phyloP scores from a whole-genome alignment of 495 filamentous ascomycete species.

The Aspergillus wentii region DNA sequence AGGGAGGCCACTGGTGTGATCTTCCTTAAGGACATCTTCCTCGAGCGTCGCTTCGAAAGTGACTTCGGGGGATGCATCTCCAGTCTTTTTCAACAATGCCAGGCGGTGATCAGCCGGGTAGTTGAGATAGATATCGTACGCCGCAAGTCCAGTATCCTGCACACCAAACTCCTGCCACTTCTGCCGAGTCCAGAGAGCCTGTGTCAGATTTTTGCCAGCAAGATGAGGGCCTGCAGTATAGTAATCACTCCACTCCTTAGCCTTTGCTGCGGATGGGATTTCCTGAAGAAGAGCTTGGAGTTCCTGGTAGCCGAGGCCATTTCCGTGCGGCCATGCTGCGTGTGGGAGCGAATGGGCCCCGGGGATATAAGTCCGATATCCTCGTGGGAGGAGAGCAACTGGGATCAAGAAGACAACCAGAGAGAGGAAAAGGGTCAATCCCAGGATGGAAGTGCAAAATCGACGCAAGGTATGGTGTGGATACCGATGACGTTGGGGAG shows the following conservation, averaged over 20 bases:
- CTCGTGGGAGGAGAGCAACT: slow-evolving; percentile 23
- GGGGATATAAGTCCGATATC: slow-evolving; percentile 40
- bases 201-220: slow-evolving; percentile 79
- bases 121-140: slow-evolving; percentile 90
- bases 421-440: slow-evolving; percentile 50
- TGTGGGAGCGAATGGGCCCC: slow-evolving; percentile 35
- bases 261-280: slow-evolving; percentile 64
- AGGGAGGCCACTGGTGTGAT: slow-evolving; percentile 65
- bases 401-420: slow-evolving; percentile 59
- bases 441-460: slow-evolving; percentile 64
- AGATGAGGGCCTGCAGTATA: slow-evolving; percentile 88
- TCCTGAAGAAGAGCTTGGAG: slow-evolving; percentile 65
- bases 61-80: slow-evolving; percentile 40
- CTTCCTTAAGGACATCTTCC: slow-evolving; percentile 84
- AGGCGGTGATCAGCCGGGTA: slow-evolving; percentile 79
- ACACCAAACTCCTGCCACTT: slow-evolving; percentile 84
- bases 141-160: slow-evolving; percentile 59
- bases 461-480: slow-evolving; percentile 63
- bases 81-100: slow-evolving; percentile 61
- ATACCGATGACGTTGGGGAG: slow-evolving; percentile 54
- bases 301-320: slow-evolving; percentile 58
- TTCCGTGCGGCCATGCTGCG: slow-evolving; percentile 35
- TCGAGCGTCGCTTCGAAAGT: slow-evolving; percentile 75
- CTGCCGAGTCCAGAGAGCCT: slow-evolving; percentile 83
- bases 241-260: slow-evolving; percentile 80